A percentile compares a stretch with the other conserved stretches of the same genome.
These are phyloP conservation scores for Corylus heterophylla DNA, from an alignment of 306 rosid genomes.

Conservation along the genomic window DNA sequence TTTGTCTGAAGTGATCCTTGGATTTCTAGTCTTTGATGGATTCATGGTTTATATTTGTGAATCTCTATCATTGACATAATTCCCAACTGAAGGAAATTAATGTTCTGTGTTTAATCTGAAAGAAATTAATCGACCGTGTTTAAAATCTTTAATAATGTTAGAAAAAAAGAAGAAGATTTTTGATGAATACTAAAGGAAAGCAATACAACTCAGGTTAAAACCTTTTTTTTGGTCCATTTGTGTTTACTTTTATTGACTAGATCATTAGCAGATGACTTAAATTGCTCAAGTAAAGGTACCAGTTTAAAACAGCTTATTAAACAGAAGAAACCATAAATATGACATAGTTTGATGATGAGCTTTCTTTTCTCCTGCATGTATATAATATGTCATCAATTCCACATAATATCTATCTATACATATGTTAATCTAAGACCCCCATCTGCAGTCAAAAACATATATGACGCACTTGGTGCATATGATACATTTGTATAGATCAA, in stretches of 20 bases:
- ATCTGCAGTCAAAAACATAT: background rate
- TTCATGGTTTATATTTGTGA: background rate
- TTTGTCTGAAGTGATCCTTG: background rate
- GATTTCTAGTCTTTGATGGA: background rate
- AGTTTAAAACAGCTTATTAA: background rate
- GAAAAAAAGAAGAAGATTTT: background rate
- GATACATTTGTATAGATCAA: background rate
- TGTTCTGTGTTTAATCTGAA: background rate
- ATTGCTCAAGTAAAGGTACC: background rate
- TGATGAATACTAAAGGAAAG: background rate
- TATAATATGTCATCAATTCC: background rate
- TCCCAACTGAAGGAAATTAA: too few relatives aligned
- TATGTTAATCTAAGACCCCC: background rate
- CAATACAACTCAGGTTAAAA: background rate
- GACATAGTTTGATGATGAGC: background rate
- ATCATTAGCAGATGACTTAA: background rate
- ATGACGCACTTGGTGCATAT: background rate
- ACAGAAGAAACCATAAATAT: background rate
- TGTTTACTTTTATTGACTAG: background rate
- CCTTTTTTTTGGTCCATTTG: background rate
- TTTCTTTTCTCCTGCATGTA: background rate
- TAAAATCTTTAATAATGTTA: background rate
- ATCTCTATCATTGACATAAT: background rate
- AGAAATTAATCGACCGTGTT: background rate
- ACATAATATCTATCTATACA: background rate